Conservation (phyloP, 768 basidiomycete species). For the Rhodotorula babjevae region DNA sequence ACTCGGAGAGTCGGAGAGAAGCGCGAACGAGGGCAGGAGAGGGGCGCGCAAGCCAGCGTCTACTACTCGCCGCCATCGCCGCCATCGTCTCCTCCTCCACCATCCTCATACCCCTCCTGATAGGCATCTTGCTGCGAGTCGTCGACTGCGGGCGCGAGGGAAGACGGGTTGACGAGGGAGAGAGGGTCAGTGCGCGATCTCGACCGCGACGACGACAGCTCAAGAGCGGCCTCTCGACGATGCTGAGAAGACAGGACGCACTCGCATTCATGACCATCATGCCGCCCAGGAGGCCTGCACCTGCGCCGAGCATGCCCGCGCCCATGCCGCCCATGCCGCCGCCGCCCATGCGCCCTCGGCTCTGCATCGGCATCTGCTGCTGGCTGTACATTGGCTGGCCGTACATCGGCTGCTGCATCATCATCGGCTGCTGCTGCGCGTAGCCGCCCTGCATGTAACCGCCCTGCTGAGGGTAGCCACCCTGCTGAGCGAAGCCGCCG, state of each 20-base stretch:
- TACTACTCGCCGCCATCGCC: too few relatives aligned
- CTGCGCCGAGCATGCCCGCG: slow-evolving; percentile 8
- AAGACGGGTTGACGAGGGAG: too few relatives aligned
- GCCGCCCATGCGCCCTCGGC: background rate
- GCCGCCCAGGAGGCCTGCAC: slow-evolving; percentile 24
- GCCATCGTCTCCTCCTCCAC: slow-evolving; percentile 13
- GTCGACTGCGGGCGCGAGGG: background rate
- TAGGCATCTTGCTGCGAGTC: slow-evolving; percentile 15
- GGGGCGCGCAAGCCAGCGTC: too few relatives aligned
- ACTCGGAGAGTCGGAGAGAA: background rate
- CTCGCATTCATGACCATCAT: slow-evolving; percentile 9
- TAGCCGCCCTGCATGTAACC: background rate
- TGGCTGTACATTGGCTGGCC: background rate
- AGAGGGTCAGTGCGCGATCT: too few relatives aligned
- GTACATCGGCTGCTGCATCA: background rate
- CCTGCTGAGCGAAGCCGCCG: background rate
- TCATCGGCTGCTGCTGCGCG: background rate
- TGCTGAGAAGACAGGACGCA: too few relatives aligned
- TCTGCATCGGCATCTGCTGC: background rate
- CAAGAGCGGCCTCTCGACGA: too few relatives aligned
- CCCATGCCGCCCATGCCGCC: slow-evolving; percentile 14
- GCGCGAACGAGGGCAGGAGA: too few relatives aligned
- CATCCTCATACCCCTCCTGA: slow-evolving; percentile 15
- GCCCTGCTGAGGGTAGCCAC: background rate
- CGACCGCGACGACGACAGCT: too few relatives aligned